phyloP scores from a whole-genome alignment of 2,329 filamentous ascomycete genomes.

The Fusarium acutatum region DNA sequence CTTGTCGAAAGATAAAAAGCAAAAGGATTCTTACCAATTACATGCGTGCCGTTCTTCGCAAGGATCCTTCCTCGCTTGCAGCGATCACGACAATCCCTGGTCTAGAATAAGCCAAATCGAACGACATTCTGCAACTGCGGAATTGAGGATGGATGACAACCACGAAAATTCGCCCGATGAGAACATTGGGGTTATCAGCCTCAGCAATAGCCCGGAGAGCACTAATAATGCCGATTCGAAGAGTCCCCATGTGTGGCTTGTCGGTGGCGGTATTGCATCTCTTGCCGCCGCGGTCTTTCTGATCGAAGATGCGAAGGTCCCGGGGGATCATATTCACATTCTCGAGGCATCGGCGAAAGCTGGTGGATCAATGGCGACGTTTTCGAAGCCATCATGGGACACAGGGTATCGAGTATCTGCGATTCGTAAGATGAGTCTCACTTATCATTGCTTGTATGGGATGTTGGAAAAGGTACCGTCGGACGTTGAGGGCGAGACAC shows the following conservation, averaged over 20 bases:
- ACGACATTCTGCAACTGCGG: neutral
- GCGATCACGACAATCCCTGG: conserved; percentile 24
- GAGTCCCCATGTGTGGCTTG: conserved; percentile 37
- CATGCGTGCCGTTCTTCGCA: conserved; percentile 2
- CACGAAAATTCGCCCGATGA: neutral
- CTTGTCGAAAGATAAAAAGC: conserved; percentile 5
- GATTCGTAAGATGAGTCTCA: conserved; percentile 41
- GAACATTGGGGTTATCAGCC: conserved; percentile 2
- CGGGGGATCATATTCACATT: conserved; percentile 39
- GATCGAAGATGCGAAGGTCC: conserved; percentile 38
- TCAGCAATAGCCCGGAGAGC: conserved; percentile 23
- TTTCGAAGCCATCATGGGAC: conserved; percentile 36
- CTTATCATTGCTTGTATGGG: conserved; percentile 38
- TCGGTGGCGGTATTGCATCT: conserved; percentile 41
- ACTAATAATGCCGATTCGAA: conserved; percentile 19
- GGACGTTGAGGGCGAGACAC: conserved; percentile 29
- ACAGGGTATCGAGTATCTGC: conserved; percentile 40
- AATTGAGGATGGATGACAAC: conserved; percentile 16
- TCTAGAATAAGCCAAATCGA: neutral
- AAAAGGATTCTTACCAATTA: conserved; percentile 1
- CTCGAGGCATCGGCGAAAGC: conserved; percentile 37
- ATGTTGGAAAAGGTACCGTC: conserved; percentile 40
- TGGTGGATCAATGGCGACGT: conserved; percentile 37
- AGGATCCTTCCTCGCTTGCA: conserved; percentile 22
- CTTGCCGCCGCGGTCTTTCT: conserved; percentile 39